Evolutionary conservation across 1,284 basidiomycete species (phyloP).

Genomic region (Rhodotorula sp.): DNA sequence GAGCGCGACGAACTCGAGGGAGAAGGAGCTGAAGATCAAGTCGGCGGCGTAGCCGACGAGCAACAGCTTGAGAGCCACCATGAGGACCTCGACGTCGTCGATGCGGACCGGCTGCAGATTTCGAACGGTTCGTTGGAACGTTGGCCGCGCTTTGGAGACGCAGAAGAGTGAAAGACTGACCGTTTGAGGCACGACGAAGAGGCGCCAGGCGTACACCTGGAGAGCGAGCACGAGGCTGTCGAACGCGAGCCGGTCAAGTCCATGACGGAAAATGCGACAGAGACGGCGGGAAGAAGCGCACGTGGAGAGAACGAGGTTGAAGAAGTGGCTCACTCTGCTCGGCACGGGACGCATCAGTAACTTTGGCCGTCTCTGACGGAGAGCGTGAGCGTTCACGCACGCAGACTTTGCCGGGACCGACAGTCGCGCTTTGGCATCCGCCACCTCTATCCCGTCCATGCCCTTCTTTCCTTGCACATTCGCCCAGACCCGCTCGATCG

Average conservation of each 20-base stretch:
- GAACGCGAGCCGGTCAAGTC: background rate
- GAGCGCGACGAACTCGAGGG: background rate
- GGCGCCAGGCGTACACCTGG: background rate
- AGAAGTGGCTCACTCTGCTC: conserved; percentile 5
- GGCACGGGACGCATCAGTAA: background rate
- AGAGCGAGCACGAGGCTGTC: background rate
- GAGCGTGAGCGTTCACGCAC: background rate
- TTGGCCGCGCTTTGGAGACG: too few species aligned
- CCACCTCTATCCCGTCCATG: background rate
- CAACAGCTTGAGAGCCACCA: background rate
- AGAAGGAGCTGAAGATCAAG: background rate
- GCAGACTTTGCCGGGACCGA: background rate
- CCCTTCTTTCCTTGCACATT: background rate
- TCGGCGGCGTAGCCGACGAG: conserved; percentile 7
- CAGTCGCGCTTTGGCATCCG: background rate
- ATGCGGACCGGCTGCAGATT: background rate
- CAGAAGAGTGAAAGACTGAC: background rate
- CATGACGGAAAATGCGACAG: too few species aligned
- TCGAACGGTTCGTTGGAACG: too few species aligned
- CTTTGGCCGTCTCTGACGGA: background rate
- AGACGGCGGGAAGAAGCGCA: too few species aligned
- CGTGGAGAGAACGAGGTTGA: background rate
- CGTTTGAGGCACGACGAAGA: background rate
- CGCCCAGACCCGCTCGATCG: background rate
- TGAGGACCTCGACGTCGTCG: background rate